phyloP scores from a whole-genome alignment of 768 basidiomycete genomes.

The Stropharia rugosoannulata region DNA sequence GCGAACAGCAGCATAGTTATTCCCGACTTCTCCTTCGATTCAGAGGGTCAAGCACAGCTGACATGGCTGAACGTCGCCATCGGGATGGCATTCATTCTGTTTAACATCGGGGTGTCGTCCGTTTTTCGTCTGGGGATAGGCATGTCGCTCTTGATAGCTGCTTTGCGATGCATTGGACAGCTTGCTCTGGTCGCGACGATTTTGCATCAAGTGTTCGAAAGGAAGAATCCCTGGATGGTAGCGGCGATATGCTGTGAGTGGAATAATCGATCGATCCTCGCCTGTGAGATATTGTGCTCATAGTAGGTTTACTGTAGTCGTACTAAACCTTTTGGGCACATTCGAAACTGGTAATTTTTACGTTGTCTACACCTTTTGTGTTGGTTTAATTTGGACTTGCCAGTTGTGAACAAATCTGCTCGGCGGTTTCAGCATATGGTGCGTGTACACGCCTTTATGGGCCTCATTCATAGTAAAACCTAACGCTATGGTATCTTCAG shows the following conservation, averaged over 20 bases:
- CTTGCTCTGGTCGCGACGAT: constrained; percentile 71
- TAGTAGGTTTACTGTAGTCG: too few species aligned
- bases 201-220: constrained; percentile 72
- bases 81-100: constrained; percentile 71
- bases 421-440: constrained; percentile 77
- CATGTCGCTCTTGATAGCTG: constrained; percentile 63
- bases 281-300: background rate
- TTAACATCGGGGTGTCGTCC: constrained; percentile 68
- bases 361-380: background rate
- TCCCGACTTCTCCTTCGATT: background rate
- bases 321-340: constrained; percentile 77
- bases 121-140: constrained; percentile 69
- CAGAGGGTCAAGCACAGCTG: constrained; percentile 26
- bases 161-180: constrained; percentile 75
- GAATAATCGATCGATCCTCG: background rate
- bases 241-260: constrained; percentile 69
- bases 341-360: constrained; percentile 65
- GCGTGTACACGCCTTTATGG: background rate
- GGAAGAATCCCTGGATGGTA: constrained; percentile 73
- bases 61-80: constrained; percentile 76
- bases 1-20: background rate
- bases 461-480: background rate
- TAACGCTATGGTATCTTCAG: constrained; percentile 29
- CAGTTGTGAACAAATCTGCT: constrained; percentile 79
- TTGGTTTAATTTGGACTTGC: background rate